Conservation (phyloP, 139 green algal species). For the Cymbomonas tetramitiformis region DNA sequence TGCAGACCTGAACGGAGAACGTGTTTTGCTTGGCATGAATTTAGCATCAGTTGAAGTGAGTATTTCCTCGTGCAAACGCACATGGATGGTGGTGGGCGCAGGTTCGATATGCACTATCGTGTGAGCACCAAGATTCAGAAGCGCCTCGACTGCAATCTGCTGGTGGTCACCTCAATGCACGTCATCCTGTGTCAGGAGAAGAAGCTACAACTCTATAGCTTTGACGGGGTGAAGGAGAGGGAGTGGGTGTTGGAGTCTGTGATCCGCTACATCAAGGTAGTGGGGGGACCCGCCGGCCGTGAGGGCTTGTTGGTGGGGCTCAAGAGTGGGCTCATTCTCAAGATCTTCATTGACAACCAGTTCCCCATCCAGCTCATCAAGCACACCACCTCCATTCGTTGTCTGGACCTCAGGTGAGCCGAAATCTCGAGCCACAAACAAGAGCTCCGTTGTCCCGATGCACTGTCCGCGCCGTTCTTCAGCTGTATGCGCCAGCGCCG, state of each 20-base stretch:
- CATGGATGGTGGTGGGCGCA: too few species aligned
- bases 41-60: too few species aligned
- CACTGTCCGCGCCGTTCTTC: too few species aligned
- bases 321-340: slow-evolving; percentile 44
- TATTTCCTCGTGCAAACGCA: too few species aligned
- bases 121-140: slow-evolving; percentile 44
- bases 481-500: too few species aligned
- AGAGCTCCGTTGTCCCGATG: too few species aligned
- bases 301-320: slow-evolving; percentile 65
- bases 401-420: slow-evolving; percentile 36
- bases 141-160: slow-evolving; percentile 65
- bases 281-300: slow-evolving; percentile 40
- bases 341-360: slow-evolving; percentile 64
- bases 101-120: slow-evolving; percentile 43
- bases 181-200: slow-evolving; percentile 64
- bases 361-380: slow-evolving; percentile 57
- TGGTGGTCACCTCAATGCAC: slow-evolving; percentile 56
- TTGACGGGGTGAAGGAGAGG: slow-evolving; percentile 49
- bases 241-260: slow-evolving; percentile 55
- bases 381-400: slow-evolving; percentile 42
- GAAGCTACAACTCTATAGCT: slow-evolving; percentile 59
- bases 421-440: too few species aligned
- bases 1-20: too few species aligned
- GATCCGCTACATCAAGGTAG: slow-evolving; percentile 65
- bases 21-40: too few species aligned